Percentiles rank a stretch among this genome's conserved stretches.
These are phyloP conservation scores for Paracoccidioides brasiliensis DNA, from an alignment of 2,329 filamentous ascomycete species.

Conservation along the genomic window DNA sequence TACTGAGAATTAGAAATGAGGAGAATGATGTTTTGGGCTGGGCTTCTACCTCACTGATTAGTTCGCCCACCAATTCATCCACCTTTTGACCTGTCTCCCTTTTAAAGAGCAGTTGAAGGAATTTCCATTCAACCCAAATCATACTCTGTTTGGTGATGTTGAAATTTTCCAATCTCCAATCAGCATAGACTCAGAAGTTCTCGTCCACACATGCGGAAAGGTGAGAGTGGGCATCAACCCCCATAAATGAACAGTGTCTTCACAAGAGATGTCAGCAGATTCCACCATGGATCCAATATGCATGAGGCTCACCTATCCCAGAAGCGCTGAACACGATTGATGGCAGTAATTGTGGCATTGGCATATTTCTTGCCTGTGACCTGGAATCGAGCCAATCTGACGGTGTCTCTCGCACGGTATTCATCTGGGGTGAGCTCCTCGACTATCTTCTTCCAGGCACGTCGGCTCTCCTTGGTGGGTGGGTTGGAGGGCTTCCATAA, in stretches of 20 bases:
- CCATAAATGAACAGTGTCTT: slow-evolving; percentile 4
- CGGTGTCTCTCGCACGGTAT: neutral
- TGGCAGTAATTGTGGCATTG: slow-evolving; percentile 1
- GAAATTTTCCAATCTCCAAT: slow-evolving; percentile 3
- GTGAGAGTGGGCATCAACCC: neutral
- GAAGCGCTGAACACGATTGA: slow-evolving; percentile 5
- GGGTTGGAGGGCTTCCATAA: neutral
- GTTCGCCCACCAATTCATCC: slow-evolving; percentile 4
- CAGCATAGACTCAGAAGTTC: slow-evolving; percentile 3
- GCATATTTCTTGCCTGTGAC: slow-evolving; percentile 6
- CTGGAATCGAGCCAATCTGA: slow-evolving; percentile 1
- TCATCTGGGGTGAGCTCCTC: slow-evolving; percentile 1
- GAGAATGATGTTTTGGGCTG: neutral
- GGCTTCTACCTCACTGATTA: neutral
- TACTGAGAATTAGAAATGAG: neutral
- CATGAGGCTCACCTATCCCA: slow-evolving; percentile 3
- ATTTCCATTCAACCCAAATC: slow-evolving; percentile 7
- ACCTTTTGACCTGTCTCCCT: slow-evolving; percentile 4
- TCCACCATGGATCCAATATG: neutral
- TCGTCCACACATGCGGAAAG: slow-evolving; percentile 2
- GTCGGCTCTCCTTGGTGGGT: neutral
- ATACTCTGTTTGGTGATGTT: slow-evolving; percentile 3
- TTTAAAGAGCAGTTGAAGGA: slow-evolving; percentile 5
- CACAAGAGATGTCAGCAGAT: neutral
- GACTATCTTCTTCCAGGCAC: neutral